phyloP scores from a whole-genome alignment of 805 yeast species.

The Monosporozyma siamensis region DNA sequence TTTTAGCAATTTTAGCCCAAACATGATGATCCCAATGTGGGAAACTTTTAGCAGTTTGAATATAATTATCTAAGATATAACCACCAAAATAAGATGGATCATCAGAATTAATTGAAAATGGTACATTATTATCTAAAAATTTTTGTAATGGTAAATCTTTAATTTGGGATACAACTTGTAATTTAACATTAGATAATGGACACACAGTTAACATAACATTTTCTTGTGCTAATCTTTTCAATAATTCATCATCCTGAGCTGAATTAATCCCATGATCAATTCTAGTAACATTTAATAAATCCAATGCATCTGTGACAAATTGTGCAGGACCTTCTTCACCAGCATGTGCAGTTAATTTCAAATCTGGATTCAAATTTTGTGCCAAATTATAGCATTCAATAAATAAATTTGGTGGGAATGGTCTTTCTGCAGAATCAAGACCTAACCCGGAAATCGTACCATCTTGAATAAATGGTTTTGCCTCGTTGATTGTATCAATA shows the following conservation, averaged over 20 bases:
- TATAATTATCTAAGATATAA: constrained; percentile 69
- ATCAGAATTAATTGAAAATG: constrained; percentile 69
- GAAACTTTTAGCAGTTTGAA: constrained; percentile 55
- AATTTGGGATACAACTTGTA: constrained; percentile 64
- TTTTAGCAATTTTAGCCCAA: constrained; percentile 57
- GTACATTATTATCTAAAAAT: constrained; percentile 52
- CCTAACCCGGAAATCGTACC: constrained; percentile 69
- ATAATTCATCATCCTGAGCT: constrained; percentile 41
- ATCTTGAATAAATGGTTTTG: constrained; percentile 41
- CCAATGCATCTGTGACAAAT: constrained; percentile 51
- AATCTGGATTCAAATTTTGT: constrained; percentile 39
- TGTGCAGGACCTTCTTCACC: constrained; percentile 83
- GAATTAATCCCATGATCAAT: constrained; percentile 78
- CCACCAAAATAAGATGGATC: constrained; percentile 83
- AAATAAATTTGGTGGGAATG: constrained; percentile 67
- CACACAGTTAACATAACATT: constrained; percentile 60
- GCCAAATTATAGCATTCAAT: constrained; percentile 50
- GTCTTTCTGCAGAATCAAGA: constrained; percentile 70
- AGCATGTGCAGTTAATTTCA: constrained; percentile 73
- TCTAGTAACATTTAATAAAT: constrained; percentile 51
- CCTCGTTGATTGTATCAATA: constrained; percentile 44
- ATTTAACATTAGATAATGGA: constrained; percentile 67
- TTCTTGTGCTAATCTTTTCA: constrained; percentile 47
- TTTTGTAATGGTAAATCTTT: constrained; percentile 54
- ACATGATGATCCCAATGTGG: constrained; percentile 45